These are phyloP conservation scores for Solanum tarijense DNA, from an alignment of 257 asterid species.

Conservation along the genomic window DNA sequence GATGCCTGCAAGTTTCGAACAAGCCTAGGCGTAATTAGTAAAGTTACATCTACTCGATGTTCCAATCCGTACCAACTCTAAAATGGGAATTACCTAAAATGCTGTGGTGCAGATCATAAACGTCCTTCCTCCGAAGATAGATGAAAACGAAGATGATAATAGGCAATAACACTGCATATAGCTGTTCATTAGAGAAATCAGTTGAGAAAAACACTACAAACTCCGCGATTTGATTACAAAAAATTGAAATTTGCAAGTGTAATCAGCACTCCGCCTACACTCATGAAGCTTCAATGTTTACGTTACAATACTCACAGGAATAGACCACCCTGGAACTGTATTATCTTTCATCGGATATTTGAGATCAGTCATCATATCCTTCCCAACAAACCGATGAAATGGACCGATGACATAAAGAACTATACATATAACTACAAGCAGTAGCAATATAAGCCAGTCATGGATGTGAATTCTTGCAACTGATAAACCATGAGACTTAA, in stretches of 20 bases:
- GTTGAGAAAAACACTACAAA: not conserved
- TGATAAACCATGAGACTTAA: conserved; percentile 60
- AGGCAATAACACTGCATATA: conserved; percentile 69
- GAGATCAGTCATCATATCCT: conserved; percentile 70
- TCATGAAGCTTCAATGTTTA: not conserved
- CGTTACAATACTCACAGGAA: conserved; percentile 50
- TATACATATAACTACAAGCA: conserved; percentile 40
- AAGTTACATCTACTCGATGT: not conserved
- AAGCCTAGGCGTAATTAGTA: not conserved
- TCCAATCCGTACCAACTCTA: not conserved
- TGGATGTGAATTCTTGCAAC: conserved; percentile 52
- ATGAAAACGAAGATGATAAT: conserved; percentile 44
- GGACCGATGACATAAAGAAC: conserved; percentile 43
- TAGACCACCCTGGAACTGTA: conserved; percentile 72
- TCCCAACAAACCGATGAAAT: conserved; percentile 63
- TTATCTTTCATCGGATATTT: conserved; percentile 71
- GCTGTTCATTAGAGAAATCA: conserved; percentile 16
- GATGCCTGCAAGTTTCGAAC: conserved; percentile 37
- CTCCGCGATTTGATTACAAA: not conserved
- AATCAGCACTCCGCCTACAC: not conserved
- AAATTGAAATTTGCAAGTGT: not conserved
- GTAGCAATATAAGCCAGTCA: conserved; percentile 69
- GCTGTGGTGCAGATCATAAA: conserved; percentile 76
- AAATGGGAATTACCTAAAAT: conserved; percentile 42
- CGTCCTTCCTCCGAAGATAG: conserved; percentile 57